These are phyloP conservation scores for Crithidia sp. DNA, from an alignment of 208 protist genomes.

Conservation along the genomic window DNA sequence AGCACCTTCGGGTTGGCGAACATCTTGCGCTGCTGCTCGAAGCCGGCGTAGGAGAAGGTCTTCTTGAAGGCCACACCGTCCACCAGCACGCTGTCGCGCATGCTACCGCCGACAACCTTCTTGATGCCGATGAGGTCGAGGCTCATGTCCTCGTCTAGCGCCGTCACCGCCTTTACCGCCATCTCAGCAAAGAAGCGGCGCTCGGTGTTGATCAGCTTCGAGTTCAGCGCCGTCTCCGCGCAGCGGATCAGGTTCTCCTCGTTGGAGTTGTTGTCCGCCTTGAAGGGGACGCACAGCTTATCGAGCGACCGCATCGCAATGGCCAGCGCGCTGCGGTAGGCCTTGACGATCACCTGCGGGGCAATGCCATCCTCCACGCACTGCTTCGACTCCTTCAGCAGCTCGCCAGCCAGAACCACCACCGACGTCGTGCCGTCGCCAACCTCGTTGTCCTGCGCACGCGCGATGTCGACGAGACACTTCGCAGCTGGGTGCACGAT, in stretches of 20 bases:
- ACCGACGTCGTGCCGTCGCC: slow-evolving; percentile 99
- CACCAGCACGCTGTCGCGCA: slow-evolving; percentile 98
- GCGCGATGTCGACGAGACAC: slow-evolving; percentile 99
- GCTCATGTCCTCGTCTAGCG: slow-evolving; percentile 96
- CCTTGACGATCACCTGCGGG: slow-evolving; percentile 98
- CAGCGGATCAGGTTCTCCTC: slow-evolving; percentile 93
- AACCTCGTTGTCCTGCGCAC: slow-evolving; percentile 98
- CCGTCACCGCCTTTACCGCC: slow-evolving; percentile 98
- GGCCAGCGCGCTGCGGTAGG: slow-evolving; percentile 90
- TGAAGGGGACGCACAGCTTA: slow-evolving; percentile 94
- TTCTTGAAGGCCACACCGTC: slow-evolving; percentile 99
- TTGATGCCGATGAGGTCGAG: slow-evolving; percentile 99
- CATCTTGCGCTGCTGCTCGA: slow-evolving; percentile 99
- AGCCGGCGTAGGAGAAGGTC: slow-evolving; percentile 99
- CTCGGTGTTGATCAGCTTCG: slow-evolving; percentile 98
- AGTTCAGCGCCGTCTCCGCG: slow-evolving; percentile 99
- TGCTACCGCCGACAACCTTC: slow-evolving; percentile 99
- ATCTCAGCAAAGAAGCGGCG: slow-evolving; percentile 99
- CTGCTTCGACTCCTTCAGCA: slow-evolving; percentile 98
- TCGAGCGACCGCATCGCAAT: slow-evolving; percentile 88
- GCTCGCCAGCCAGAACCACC: slow-evolving; percentile 98
- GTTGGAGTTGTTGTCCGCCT: slow-evolving; percentile 53
- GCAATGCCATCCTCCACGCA: slow-evolving; percentile 99
- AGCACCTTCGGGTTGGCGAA: slow-evolving; percentile 99
- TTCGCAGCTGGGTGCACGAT: slow-evolving; percentile 99